These are phyloP conservation scores for Chytridiales sp. DNA, from an alignment of 371 early-diverging fungal genomes.

Conservation along the genomic window DNA sequence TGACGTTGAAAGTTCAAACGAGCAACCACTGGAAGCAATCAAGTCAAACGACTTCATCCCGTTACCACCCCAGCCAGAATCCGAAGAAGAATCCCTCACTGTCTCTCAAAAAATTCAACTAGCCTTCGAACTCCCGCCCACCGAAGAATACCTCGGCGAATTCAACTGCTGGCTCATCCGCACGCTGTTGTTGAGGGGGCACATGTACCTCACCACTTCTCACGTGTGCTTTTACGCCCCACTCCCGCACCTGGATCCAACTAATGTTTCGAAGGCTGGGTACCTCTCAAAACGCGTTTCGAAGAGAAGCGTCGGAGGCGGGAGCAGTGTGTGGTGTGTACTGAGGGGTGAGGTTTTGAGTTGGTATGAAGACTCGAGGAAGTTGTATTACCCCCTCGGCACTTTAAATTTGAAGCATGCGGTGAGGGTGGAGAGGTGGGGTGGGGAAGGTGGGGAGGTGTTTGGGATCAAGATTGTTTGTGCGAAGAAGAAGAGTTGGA, in stretches of 20 bases:
- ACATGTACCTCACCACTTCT: constrained; percentile 66
- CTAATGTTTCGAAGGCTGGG: constrained; percentile 61
- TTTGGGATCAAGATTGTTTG: constrained; percentile 63
- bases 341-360: constrained; percentile 63
- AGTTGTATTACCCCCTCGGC: constrained; percentile 68
- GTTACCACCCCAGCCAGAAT: neutral
- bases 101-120: constrained; percentile 59
- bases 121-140: constrained; percentile 58
- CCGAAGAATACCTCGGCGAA: constrained; percentile 55
- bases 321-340: constrained; percentile 58
- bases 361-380: constrained; percentile 64
- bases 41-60: constrained; percentile 4
- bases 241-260: constrained; percentile 41
- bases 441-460: constrained; percentile 45
- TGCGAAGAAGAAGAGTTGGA: constrained; percentile 50
- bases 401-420: constrained; percentile 69
- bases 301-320: constrained; percentile 46
- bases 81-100: too few species aligned
- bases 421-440: constrained; percentile 52
- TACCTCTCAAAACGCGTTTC: too few species aligned
- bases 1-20: neutral
- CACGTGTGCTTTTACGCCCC: constrained; percentile 74
- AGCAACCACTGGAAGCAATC: neutral
- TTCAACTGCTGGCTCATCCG: constrained; percentile 73
- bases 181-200: constrained; percentile 68